Evolutionary conservation across 176 grass and related monocot species (phyloP).

Genomic region (Bonia amplexicaulis): DNA sequence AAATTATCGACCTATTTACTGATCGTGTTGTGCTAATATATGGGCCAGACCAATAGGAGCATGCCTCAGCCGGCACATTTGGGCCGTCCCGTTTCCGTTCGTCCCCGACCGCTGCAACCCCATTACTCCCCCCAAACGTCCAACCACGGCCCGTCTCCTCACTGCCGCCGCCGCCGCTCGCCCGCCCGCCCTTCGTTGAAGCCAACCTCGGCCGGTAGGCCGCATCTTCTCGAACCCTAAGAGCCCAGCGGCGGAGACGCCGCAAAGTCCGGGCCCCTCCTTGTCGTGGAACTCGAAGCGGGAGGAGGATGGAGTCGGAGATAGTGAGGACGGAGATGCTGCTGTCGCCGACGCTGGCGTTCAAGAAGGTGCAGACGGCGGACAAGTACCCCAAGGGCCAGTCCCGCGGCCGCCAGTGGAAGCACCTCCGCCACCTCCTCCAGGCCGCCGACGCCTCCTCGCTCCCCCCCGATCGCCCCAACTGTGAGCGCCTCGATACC

Average conservation of each 20-base stretch:
- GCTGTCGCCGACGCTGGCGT: conserved; percentile 50
- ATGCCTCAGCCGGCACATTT: too few relatives aligned
- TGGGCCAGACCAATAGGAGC: too few relatives aligned
- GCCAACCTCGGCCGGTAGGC: too few relatives aligned
- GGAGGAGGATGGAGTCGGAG: conserved; percentile 62
- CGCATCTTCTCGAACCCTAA: background rate
- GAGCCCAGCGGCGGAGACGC: background rate
- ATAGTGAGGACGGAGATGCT: conserved; percentile 65
- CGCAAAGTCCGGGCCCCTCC: background rate
- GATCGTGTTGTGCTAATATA: too few relatives aligned
- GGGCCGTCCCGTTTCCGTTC: too few relatives aligned
- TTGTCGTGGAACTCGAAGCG: background rate
- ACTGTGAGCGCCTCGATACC: conserved; percentile 45
- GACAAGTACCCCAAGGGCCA: conserved; percentile 97
- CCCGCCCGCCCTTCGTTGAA: background rate
- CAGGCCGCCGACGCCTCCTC: conserved; percentile 64
- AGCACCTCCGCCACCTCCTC: conserved; percentile 86
- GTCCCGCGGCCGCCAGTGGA: conserved; percentile 86
- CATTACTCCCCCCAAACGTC: too few relatives aligned
- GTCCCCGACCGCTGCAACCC: too few relatives aligned
- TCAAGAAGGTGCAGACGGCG: conserved; percentile 86
- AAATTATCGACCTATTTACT: too few relatives aligned
- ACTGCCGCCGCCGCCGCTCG: background rate
- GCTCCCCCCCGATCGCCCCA: conserved; percentile 56
- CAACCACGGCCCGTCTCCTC: background rate